Conservation (phyloP, 2,329 filamentous ascomycete species). For the Emmonsia crescens region DNA sequence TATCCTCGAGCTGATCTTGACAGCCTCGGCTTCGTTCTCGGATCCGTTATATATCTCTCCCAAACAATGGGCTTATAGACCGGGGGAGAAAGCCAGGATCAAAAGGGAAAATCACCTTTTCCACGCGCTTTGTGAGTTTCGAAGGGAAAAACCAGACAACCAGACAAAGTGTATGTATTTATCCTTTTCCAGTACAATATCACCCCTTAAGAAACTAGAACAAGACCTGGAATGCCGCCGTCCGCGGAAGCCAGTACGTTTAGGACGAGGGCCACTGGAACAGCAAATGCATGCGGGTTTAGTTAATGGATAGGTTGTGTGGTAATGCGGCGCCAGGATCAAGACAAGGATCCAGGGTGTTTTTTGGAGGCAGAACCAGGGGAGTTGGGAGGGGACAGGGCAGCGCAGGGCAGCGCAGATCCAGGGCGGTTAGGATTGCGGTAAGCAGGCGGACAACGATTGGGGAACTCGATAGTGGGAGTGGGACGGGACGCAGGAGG, state of each 20-base stretch:
- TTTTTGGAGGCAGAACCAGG: not conserved
- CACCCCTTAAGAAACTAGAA: not conserved
- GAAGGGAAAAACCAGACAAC: not conserved
- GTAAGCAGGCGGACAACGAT: not conserved
- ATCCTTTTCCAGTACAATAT: not conserved
- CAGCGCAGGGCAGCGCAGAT: not conserved
- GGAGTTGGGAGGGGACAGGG: not conserved
- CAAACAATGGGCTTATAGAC: not conserved
- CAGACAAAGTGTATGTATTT: not conserved
- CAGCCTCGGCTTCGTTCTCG: not conserved
- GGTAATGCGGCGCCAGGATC: not conserved
- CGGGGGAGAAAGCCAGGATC: too few relatives aligned
- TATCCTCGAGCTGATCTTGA: not conserved
- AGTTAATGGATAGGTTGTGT: not conserved
- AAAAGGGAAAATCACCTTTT: not conserved
- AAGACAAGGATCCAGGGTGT: conserved; percentile 1
- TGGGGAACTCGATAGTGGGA: not conserved
- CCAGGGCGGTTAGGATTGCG: not conserved
- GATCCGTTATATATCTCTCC: not conserved
- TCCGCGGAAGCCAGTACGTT: not conserved
- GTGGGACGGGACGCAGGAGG: conserved; percentile 2
- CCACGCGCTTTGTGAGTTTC: not conserved
- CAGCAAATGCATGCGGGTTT: not conserved
- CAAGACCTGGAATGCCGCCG: not conserved
- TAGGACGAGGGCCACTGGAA: not conserved